These are phyloP conservation scores for Ceratocystis eucalypticola DNA, from an alignment of 2,329 filamentous ascomycete genomes.

Conservation along the genomic window DNA sequence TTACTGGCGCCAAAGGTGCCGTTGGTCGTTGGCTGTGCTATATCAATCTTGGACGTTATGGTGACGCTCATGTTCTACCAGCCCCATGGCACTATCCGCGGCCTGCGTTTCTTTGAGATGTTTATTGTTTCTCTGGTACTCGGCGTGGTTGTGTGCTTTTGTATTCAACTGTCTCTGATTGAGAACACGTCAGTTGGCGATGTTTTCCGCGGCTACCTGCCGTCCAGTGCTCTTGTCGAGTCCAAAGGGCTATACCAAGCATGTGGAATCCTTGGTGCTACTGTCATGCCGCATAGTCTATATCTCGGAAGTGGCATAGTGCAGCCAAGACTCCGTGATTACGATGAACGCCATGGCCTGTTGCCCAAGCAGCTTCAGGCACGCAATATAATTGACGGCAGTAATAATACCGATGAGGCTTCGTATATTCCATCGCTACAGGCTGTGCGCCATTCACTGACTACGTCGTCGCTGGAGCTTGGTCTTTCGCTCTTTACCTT, in stretches of 20 bases:
- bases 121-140: slow-evolving; percentile 51
- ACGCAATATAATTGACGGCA: slow-evolving; percentile 18
- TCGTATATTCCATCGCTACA: slow-evolving; percentile 57
- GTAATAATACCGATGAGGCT: slow-evolving; percentile 32
- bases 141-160: slow-evolving; percentile 58
- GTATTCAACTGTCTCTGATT: slow-evolving; percentile 53
- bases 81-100: slow-evolving; percentile 44
- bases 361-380: slow-evolving; percentile 26
- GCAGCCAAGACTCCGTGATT: slow-evolving; percentile 51
- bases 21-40: slow-evolving; percentile 52
- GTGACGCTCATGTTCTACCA: slow-evolving; percentile 54
- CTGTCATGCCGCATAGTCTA: slow-evolving; percentile 57
- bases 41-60: slow-evolving; percentile 56
- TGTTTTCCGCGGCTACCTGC: slow-evolving; percentile 52
- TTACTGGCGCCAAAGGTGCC: slow-evolving; percentile 50
- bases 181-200: slow-evolving; percentile 39
- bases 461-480: slow-evolving; percentile 59
- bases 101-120: slow-evolving; percentile 48
- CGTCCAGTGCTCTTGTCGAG: slow-evolving; percentile 45
- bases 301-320: slow-evolving; percentile 58
- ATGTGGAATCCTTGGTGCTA: slow-evolving; percentile 65
- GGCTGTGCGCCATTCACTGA: slow-evolving; percentile 62
- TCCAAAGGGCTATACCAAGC: slow-evolving; percentile 52
- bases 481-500: slow-evolving; percentile 65
- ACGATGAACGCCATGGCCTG: slow-evolving; percentile 45